Evolutionary conservation across 1,284 basidiomycete species (phyloP).

Genomic region (Kwoniella shivajii): DNA sequence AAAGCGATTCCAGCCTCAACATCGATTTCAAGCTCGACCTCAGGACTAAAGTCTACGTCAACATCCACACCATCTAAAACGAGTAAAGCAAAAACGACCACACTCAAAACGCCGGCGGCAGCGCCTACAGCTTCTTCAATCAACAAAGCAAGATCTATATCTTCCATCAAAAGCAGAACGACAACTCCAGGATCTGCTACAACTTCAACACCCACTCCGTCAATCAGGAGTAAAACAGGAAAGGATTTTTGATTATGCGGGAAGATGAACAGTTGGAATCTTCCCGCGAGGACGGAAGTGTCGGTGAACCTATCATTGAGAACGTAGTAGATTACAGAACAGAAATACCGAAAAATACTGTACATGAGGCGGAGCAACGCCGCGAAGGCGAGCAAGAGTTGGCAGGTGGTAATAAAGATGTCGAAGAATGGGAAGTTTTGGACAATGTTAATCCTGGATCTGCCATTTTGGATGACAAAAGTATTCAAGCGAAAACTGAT

Average conservation of each 20-base stretch:
- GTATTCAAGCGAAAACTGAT: neutral
- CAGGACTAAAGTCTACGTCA: too few relatives aligned
- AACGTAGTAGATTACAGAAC: neutral
- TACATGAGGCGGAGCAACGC: too few relatives aligned
- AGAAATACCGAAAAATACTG: too few relatives aligned
- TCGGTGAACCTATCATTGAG: neutral
- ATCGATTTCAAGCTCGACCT: too few relatives aligned
- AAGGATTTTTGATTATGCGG: constrained; percentile 21
- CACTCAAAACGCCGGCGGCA: neutral
- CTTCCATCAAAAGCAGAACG: too few relatives aligned
- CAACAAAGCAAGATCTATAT: too few relatives aligned
- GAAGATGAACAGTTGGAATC: constrained; percentile 1
- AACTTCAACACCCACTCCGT: neutral
- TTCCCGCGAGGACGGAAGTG: neutral
- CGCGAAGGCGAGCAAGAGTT: too few relatives aligned
- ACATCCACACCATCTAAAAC: neutral
- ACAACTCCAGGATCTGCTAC: too few relatives aligned
- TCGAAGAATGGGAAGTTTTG: constrained; percentile 10
- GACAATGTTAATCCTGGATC: neutral
- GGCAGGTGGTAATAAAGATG: neutral
- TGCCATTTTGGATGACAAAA: neutral
- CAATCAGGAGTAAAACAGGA: too few relatives aligned
- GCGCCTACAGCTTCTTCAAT: neutral
- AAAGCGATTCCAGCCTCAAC: too few relatives aligned
- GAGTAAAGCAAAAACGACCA: neutral